A percentile compares a stretch with the other conserved stretches of the same genome.
These are phyloP conservation scores for Trypanosoma cruzi DNA, from an alignment of 208 protist species.

Conservation along the genomic window DNA sequence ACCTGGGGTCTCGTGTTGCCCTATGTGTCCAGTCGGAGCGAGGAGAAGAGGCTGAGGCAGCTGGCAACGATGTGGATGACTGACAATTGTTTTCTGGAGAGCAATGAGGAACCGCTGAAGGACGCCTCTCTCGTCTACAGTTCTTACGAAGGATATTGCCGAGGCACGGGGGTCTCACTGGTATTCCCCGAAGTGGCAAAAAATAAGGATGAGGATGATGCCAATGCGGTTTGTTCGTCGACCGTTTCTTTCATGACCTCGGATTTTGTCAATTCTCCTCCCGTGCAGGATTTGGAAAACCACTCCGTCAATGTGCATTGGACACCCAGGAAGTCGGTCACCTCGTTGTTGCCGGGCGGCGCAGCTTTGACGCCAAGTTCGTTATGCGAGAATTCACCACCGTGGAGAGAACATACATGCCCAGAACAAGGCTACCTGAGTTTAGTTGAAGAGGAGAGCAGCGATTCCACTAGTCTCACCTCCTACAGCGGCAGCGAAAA, in stretches of 20 bases:
- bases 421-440: neutral
- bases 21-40: neutral
- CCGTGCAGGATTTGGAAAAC: neutral
- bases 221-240: neutral
- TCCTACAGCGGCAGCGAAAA: conserved; percentile 14
- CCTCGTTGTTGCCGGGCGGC: neutral
- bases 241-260: neutral
- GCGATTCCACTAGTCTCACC: conserved; percentile 24
- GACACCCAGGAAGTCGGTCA: neutral
- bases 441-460: neutral
- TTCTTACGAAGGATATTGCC: conserved; percentile 13
- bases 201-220: neutral
- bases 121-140: neutral
- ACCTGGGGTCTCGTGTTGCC: conserved; percentile 27
- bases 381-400: neutral
- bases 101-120: neutral
- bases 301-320: neutral
- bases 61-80: conserved; percentile 20
- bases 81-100: conserved; percentile 21
- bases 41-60: neutral
- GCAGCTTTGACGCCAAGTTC: neutral
- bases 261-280: neutral
- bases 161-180: conserved; percentile 2
- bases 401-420: neutral
- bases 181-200: neutral